Base-by-base conservation (phyloP, 352 stramenopile genomes). In the Pythium aristosporum region DNA sequence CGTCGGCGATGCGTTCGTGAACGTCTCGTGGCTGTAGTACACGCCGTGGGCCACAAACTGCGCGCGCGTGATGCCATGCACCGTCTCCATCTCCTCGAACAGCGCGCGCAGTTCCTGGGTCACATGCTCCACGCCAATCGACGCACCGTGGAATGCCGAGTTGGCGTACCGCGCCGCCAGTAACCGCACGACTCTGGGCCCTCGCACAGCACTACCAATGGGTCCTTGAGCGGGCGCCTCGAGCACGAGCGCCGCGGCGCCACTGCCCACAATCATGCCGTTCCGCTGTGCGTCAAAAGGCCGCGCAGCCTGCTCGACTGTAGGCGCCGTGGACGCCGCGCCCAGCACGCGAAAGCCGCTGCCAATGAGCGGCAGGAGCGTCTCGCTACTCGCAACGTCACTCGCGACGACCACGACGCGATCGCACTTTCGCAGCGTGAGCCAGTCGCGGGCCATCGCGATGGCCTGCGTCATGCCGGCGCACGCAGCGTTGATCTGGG, bases 1-100 rank as follows among this genome's bases (percentile, higher is more conserved):
- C 44, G 77, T 94, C 32, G 87, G 76, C 4, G 94, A 98, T 20
- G 96, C 92, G 79, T 99, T 97, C 25, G 96, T 99, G 61, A 90
- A 95, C 21, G 96, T 99, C 73, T 99, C 96, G 69, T 99, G 96
- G 51, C 91, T 98, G 77, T 98, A 98, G 75, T 98, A 99, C 21
- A 98, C 92, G 65, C 96, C 96, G 60, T 98, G 77, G 11, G 68
- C 75, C 4, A 93, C 95, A 57, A 99, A 94, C 54, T 97, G 80
- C 41, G 83, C 74, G 44, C 96, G 91, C 28, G 87, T 91, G 50
- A 99, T 97, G 53, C 90, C 89, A 64, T 98, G 92, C 47, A 95
- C 76, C n/a, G 74, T 61, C 71, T 98, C 88, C 34, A 99, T 75
- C 44, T 91, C 74, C 10, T 70, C 58, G 12, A 99, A 70, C 61